Conservation (phyloP, 140 eudicot genomes). For the Anethum foeniculum region DNA sequence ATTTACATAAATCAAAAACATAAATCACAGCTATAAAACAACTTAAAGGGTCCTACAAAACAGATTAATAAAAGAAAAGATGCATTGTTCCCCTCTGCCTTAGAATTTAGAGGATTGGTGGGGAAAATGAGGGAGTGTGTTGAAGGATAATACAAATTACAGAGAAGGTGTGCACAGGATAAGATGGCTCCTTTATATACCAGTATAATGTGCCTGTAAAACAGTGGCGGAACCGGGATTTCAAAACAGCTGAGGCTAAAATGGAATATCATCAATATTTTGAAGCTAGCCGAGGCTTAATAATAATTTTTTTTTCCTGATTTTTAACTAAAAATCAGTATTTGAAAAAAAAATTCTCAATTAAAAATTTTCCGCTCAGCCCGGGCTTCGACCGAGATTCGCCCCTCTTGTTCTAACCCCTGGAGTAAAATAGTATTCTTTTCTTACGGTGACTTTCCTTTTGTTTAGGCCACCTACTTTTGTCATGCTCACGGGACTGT, state of each 20-base stretch:
- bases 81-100: constrained; percentile 4
- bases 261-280: too few relatives aligned
- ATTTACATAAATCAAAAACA: constrained; percentile 5
- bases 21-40: constrained; percentile 3
- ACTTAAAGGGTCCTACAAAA: constrained; percentile 16
- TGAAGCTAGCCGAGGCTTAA: too few relatives aligned
- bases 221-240: too few relatives aligned
- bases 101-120: neutral
- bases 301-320: too few relatives aligned
- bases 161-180: constrained; percentile 40
- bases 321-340: too few relatives aligned
- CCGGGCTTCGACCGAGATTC: too few relatives aligned
- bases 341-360: too few relatives aligned
- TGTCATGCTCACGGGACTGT: constrained; percentile 80
- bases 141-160: constrained; percentile 18
- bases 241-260: too few relatives aligned
- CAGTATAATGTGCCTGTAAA: neutral
- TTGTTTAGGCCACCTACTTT: constrained; percentile 40
- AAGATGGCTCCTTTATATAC: constrained; percentile 26
- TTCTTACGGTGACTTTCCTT: neutral
- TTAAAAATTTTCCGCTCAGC: too few relatives aligned
- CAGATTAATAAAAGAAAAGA: constrained; percentile 4
- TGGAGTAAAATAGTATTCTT: neutral
- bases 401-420: too few relatives aligned
- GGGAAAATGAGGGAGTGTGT: constrained; percentile 1